Conservation (phyloP, 192 early-diverging fungal genomes). For the Phlyctochytrium arcticum region DNA sequence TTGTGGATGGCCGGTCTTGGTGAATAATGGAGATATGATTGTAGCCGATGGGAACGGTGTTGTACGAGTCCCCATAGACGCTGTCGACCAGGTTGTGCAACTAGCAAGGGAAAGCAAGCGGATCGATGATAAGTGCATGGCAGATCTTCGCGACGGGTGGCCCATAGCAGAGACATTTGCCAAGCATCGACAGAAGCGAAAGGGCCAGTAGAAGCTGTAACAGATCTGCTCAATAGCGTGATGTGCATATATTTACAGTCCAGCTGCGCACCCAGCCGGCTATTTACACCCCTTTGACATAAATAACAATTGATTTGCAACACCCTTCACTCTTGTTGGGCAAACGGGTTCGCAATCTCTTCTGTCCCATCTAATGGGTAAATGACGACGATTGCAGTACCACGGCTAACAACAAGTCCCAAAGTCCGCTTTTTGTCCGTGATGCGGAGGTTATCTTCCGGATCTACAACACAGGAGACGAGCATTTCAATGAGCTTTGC, state of each 20-base stretch:
- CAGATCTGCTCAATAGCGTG: no score
- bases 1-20: conserved; percentile 3
- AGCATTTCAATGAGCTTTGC: neutral
- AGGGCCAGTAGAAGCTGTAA: no score
- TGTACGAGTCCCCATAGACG: conserved; percentile 36
- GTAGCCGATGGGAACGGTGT: conserved; percentile 51
- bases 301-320: no score
- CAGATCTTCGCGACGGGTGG: conserved; percentile 29
- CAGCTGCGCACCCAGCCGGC: no score
- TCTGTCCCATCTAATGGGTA: conserved; percentile 87
- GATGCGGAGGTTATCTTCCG: conserved; percentile 18
- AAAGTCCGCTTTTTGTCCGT: conserved; percentile 61
- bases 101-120: conserved; percentile 5
- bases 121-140: conserved; percentile 35
- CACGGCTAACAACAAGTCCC: conserved; percentile 85
- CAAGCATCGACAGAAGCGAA: conserved; percentile 33
- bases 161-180: conserved; percentile 39
- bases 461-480: conserved; percentile 23
- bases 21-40: conserved; percentile 37
- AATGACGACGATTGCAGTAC: conserved; percentile 84
- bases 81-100: conserved; percentile 26
- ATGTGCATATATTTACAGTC: no score
- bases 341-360: conserved; percentile 89
- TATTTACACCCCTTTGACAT: no score
- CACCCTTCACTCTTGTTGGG: conserved; percentile 13